Evolutionary conservation across 768 basidiomycete species (phyloP).

Genomic region (Clitopilus hobsonii): DNA sequence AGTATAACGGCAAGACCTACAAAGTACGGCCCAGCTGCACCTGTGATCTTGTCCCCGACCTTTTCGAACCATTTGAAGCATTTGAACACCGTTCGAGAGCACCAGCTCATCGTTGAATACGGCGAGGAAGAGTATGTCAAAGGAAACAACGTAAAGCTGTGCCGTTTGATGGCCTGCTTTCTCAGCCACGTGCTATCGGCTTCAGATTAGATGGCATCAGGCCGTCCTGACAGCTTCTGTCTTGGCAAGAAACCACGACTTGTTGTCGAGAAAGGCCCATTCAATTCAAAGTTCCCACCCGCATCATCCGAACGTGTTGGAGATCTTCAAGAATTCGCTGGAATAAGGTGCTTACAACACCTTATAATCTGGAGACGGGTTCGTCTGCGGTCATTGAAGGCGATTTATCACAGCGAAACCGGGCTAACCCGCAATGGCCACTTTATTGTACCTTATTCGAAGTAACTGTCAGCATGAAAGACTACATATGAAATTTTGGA

Average conservation of each 20-base stretch:
- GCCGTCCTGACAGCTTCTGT: background rate
- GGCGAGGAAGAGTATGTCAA: background rate
- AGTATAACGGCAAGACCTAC: conserved; percentile 75
- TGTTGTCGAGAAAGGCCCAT: too few relatives aligned
- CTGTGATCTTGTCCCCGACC: conserved; percentile 74
- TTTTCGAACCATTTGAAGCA: conserved; percentile 65
- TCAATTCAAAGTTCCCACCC: too few relatives aligned
- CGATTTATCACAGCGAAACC: too few relatives aligned
- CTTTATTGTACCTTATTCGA: too few relatives aligned
- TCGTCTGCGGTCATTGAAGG: too few relatives aligned
- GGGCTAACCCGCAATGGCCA: too few relatives aligned
- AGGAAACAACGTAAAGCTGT: conserved; percentile 1
- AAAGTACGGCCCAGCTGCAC: conserved; percentile 90
- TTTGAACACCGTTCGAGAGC: conserved; percentile 41
- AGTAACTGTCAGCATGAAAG: too few relatives aligned
- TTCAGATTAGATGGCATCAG: background rate
- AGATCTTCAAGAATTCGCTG: too few relatives aligned
- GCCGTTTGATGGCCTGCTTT: background rate
- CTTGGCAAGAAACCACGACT: background rate
- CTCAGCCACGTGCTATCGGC: background rate
- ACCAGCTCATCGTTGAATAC: conserved; percentile 13
- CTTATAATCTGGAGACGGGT: too few relatives aligned
- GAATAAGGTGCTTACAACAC: too few relatives aligned
- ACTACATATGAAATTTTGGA: too few relatives aligned
- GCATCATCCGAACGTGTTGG: too few relatives aligned